phyloP scores from a whole-genome alignment of 148 eudicot species.

The Amaranthus palmeri region DNA sequence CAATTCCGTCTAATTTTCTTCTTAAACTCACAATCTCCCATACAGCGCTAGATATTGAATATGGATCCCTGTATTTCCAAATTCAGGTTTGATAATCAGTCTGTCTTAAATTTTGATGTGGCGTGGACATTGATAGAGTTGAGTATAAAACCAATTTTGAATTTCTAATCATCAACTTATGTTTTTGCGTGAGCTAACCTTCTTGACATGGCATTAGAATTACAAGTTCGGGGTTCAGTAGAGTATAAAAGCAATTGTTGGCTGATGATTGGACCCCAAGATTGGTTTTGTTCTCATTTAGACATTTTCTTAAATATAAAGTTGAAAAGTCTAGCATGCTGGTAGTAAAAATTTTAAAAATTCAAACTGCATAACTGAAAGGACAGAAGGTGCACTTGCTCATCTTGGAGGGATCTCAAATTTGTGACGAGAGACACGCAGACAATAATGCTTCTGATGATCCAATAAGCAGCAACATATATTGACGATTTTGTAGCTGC shows the following conservation, averaged over 20 bases:
- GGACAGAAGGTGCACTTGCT: constrained; percentile 71
- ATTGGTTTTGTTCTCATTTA: no score
- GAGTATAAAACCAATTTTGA: no score
- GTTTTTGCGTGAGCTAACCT: no score
- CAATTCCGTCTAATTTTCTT: constrained; percentile 35
- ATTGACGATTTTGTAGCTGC: constrained; percentile 31
- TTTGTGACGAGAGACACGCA: constrained; percentile 46
- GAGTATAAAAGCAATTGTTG: no score
- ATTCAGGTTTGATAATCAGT: constrained; percentile 6
- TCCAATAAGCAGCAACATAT: constrained; percentile 58
- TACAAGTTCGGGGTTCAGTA: no score
- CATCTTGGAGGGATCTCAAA: constrained; percentile 37
- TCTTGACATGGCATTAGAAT: no score
- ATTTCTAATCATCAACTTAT: no score
- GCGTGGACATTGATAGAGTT: neutral
- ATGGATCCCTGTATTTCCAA: constrained; percentile 33
- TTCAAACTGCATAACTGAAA: constrained; percentile 17
- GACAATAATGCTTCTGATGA: constrained; percentile 45
- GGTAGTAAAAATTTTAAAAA: neutral
- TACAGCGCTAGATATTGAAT: constrained; percentile 30
- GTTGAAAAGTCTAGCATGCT: neutral
- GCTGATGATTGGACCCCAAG: no score
- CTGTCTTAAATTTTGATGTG: neutral
- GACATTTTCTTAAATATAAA: no score
- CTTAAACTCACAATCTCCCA: constrained; percentile 53